Base-by-base conservation (phyloP, 306 rosid species). In the Quercus aquifolioides region DNA sequence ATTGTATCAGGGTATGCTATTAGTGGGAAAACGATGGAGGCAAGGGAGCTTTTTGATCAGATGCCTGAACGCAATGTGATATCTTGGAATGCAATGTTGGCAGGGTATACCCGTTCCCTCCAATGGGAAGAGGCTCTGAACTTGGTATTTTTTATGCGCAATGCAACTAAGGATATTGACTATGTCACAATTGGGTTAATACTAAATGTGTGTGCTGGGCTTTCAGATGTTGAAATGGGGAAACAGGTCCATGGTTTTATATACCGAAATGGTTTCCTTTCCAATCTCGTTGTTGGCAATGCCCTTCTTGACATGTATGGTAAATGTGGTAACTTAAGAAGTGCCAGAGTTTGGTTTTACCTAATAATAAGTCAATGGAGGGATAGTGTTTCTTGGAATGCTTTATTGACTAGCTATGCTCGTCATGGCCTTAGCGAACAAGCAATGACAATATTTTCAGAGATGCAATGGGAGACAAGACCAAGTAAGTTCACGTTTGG, bases 1-100 rank as follows among this genome's bases (percentile, higher is more conserved):
- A 86, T 92, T 86, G 90, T 90, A 18, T 90, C 88, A 1, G 94
- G 88, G 52, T 90, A 89, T 77, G 90, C 91, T 8, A 82, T 78
- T 82, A 80, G 86, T 83, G 92, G 95, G 56, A 79, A 89, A 71
- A 85, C 83, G 4, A 56, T 38, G 78, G 84, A 89, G 78, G 97
- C 94, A 23, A 85, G 94, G 74, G 79, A 76, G 77, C 82, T 87
- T 57, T 92, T 90, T 51, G 74, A 92, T 78, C 82, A 85, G 79
- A 92, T 92, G 97, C 94, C 95, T 9, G 92, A 38, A 71, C 84
- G 91, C 55, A 92, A 90, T 86, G 88, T 92, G 85, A 69, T 92
- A 25, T 86, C 97, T 7, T 92, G 97, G 97, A 92, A 92, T 86
- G 92, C 96, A 55, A 90, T 92, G 97, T 74, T 92, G 85, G 89